phyloP scores from a whole-genome alignment of 768 basidiomycete species.

The Tricholoma terreum region DNA sequence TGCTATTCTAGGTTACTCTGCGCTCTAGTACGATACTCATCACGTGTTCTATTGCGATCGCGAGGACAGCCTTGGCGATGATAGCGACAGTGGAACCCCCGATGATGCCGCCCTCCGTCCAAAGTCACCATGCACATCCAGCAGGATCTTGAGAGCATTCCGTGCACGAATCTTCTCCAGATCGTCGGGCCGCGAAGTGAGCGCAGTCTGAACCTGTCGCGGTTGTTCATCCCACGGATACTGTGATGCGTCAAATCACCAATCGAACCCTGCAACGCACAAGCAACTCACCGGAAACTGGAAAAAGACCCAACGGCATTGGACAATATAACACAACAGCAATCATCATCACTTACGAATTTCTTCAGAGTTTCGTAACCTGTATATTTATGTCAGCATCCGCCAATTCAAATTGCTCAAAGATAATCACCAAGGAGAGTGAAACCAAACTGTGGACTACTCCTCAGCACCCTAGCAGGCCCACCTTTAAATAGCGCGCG shows the following conservation, averaged over 20 bases:
- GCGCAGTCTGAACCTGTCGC: slow-evolving; percentile 63
- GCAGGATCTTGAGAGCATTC: slow-evolving; percentile 89
- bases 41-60: slow-evolving; percentile 19
- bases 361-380: slow-evolving; percentile 48
- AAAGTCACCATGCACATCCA: slow-evolving; percentile 91
- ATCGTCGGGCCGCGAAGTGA: slow-evolving; percentile 74
- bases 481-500: slow-evolving; percentile 91
- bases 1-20: not conserved
- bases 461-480: slow-evolving; percentile 80
- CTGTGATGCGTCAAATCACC: slow-evolving; percentile 37
- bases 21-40: slow-evolving; percentile 11
- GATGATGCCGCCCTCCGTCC: slow-evolving; percentile 53
- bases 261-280: slow-evolving; percentile 14
- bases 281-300: slow-evolving; percentile 46
- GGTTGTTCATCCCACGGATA: slow-evolving; percentile 80
- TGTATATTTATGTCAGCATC: slow-evolving; percentile 20
- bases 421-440: slow-evolving; percentile 61
- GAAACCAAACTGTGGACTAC: slow-evolving; percentile 93
- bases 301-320: slow-evolving; percentile 15
- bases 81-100: slow-evolving; percentile 36
- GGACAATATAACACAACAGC: slow-evolving; percentile 1
- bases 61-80: slow-evolving; percentile 38
- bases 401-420: not conserved
- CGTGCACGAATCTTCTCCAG: slow-evolving; percentile 87
- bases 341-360: slow-evolving; percentile 31